A percentile compares a stretch with the other conserved stretches of the same genome.
Evolutionary conservation across 306 rosid genomes (phyloP).

Genomic region (Alnus glutinosa): DNA sequence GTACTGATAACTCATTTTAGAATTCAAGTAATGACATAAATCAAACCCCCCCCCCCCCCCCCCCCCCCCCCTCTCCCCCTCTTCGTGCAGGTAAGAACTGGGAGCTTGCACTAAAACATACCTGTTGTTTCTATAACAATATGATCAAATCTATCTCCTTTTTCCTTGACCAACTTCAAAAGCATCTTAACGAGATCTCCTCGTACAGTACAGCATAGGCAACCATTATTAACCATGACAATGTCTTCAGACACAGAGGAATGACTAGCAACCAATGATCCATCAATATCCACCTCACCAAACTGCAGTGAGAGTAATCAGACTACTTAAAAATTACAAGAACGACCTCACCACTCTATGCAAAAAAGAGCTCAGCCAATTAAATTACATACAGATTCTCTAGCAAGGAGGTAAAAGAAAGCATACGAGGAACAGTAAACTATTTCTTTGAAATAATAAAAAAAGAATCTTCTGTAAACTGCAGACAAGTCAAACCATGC

Average conservation of each 20-base stretch:
- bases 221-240: conserved; percentile 89
- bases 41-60: not conserved
- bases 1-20: not conserved
- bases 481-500: not conserved
- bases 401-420: not conserved
- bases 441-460: not conserved
- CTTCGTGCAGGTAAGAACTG: not conserved
- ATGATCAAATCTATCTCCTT: conserved; percentile 76
- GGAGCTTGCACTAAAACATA: conserved; percentile 19
- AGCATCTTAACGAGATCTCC: conserved; percentile 93
- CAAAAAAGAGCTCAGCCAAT: conserved; percentile 1
- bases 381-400: not conserved
- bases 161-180: conserved; percentile 71
- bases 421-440: not conserved
- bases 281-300: conserved; percentile 97
- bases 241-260: conserved; percentile 70
- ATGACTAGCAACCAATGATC: conserved; percentile 93
- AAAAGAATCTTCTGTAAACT: not conserved
- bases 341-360: not conserved
- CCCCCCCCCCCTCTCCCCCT: not conserved
- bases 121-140: conserved; percentile 94
- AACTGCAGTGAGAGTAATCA: conserved; percentile 55
- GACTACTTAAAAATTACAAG: not conserved
- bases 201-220: conserved; percentile 90
- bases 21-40: conserved; percentile 12